Evolutionary conservation across 306 rosid genomes (phyloP).

Genomic region (Rosa chinensis): DNA sequence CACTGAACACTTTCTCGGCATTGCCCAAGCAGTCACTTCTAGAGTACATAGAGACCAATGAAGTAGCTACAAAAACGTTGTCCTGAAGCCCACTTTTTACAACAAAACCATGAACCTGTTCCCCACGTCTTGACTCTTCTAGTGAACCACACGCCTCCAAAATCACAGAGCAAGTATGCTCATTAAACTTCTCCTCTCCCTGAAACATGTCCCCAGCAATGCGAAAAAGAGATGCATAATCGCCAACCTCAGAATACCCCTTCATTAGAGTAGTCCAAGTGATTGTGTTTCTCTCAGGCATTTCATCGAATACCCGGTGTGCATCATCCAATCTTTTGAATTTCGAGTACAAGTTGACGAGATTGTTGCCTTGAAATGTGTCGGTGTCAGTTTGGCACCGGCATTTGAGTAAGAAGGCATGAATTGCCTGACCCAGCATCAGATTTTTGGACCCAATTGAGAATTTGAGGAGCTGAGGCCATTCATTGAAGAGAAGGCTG

Average conservation of each 20-base stretch:
- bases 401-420: constrained; percentile 44
- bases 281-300: constrained; percentile 42
- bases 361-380: constrained; percentile 44
- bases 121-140: constrained; percentile 25
- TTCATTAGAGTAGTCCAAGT: constrained; percentile 61
- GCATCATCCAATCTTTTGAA: constrained; percentile 38
- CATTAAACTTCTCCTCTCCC: constrained; percentile 42
- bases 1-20: constrained; percentile 45
- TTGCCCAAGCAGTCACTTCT: constrained; percentile 35
- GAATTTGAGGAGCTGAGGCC: constrained; percentile 47
- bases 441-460: constrained; percentile 40
- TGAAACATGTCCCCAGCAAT: constrained; percentile 40
- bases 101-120: constrained; percentile 46
- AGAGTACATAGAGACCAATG: constrained; percentile 53
- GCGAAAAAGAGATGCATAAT: constrained; percentile 32
- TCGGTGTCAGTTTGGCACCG: constrained; percentile 32
- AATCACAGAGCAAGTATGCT: constrained; percentile 53
- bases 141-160: constrained; percentile 39
- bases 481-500: constrained; percentile 22
- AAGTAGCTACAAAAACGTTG: constrained; percentile 45
- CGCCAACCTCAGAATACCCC: constrained; percentile 40
- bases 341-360: constrained; percentile 40
- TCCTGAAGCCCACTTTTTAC: constrained; percentile 42
- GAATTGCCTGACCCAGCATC: constrained; percentile 44
- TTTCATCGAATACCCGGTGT: constrained; percentile 47